phyloP scores from a whole-genome alignment of 2,329 filamentous ascomycete genomes.

The Dothistroma septosporum region DNA sequence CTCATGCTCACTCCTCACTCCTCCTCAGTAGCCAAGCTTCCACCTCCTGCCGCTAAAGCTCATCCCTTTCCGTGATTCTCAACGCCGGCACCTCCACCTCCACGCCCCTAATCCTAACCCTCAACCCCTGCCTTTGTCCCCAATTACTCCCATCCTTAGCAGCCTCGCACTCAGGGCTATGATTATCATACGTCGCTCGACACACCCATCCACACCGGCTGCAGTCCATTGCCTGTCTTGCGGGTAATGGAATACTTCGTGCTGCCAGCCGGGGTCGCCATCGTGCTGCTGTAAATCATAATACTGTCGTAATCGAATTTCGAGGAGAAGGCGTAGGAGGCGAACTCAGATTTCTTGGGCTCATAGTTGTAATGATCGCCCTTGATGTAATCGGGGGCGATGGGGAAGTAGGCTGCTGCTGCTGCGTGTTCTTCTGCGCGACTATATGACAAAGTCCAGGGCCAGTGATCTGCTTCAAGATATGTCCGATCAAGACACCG shows the following conservation, averaged over 20 bases:
- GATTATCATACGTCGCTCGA: background rate
- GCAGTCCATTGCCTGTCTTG: background rate
- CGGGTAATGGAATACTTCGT: background rate
- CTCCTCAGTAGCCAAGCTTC: background rate
- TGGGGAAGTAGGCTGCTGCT: background rate
- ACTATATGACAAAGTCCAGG: background rate
- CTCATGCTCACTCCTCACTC: background rate
- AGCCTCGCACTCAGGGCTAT: background rate
- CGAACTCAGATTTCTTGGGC: background rate
- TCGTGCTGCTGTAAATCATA: constrained; percentile 4
- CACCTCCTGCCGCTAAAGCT: background rate
- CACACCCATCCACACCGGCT: constrained; percentile 2
- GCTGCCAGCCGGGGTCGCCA: background rate
- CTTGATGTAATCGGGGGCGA: background rate
- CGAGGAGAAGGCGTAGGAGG: constrained; percentile 2
- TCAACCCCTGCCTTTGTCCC: background rate
- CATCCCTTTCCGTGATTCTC: background rate
- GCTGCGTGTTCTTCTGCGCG: background rate
- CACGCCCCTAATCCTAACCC: background rate
- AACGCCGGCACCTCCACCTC: background rate
- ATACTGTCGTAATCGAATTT: constrained; percentile 50
- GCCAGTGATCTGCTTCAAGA: background rate
- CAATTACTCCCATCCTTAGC: background rate
- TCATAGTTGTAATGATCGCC: background rate
- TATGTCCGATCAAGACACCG: too few relatives aligned